Percentiles rank a stretch among this genome's conserved stretches.
phyloP scores from a whole-genome alignment of 352 stramenopile genomes.

The Globisporangium parvum region DNA sequence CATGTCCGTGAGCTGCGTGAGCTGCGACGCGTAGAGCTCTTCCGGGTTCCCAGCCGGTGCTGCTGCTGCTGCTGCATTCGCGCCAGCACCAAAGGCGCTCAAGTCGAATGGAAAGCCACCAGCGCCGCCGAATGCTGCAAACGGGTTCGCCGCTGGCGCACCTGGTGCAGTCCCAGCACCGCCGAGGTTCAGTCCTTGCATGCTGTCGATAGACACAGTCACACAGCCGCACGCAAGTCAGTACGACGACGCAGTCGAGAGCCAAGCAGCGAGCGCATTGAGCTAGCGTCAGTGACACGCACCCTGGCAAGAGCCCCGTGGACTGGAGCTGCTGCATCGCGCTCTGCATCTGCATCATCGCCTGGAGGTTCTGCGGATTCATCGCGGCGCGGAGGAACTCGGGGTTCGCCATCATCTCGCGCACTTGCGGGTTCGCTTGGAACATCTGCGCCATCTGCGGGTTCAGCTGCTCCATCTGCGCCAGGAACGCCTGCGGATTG shows the following conservation, averaged over 20 bases:
- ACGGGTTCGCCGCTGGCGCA: conserved; percentile 32
- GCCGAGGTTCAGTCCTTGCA: conserved; percentile 47
- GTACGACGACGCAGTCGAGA: conserved; percentile 4
- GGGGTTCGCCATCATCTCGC: conserved; percentile 87
- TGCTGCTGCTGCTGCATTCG: conserved; percentile 14
- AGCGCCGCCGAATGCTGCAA: conserved; percentile 37
- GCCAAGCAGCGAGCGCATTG: no score
- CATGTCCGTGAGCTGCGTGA: conserved; percentile 89
- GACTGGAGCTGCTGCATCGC: conserved; percentile 81
- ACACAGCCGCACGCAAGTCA: neutral
- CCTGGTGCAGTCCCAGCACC: conserved; percentile 8
- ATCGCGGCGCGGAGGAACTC: conserved; percentile 81
- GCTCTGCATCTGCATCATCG: conserved; percentile 89
- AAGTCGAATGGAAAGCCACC: conserved; percentile 28
- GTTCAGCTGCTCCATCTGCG: conserved; percentile 87
- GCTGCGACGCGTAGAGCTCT: conserved; percentile 81
- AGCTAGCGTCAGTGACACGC: no score
- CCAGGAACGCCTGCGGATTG: conserved; percentile 75
- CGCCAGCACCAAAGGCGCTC: conserved; percentile 14
- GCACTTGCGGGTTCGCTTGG: conserved; percentile 84
- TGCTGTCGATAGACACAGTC: conserved; percentile 15
- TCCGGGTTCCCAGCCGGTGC: conserved; percentile 60
- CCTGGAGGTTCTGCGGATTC: conserved; percentile 89
- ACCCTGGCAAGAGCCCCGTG: conserved; percentile 65
- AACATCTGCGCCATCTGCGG: conserved; percentile 85